A percentile compares a stretch with the other conserved stretches of the same genome.
phyloP scores from a whole-genome alignment of 345 rosid genomes.

The Firmiana major region DNA sequence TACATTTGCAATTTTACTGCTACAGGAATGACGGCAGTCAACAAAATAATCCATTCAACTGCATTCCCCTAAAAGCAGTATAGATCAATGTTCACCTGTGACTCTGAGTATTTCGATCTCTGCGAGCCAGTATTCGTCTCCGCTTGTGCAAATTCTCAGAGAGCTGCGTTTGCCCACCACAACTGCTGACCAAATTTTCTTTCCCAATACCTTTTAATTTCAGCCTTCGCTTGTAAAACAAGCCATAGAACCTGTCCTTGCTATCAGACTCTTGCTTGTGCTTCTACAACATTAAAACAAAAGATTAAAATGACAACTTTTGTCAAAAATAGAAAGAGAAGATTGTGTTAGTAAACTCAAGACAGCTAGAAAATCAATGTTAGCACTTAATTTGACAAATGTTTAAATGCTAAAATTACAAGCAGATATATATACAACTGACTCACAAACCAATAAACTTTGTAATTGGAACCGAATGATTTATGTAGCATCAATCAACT shows the following conservation, averaged over 20 bases:
- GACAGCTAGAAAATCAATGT: background rate
- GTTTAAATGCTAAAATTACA: background rate
- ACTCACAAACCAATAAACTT: background rate
- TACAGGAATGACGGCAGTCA: background rate
- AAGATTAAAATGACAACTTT: background rate
- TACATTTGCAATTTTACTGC: background rate
- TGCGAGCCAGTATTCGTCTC: background rate
- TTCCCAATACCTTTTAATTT: background rate
- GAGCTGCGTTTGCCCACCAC: background rate
- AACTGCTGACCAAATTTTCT: slow-evolving; percentile 8
- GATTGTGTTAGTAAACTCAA: background rate
- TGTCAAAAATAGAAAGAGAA: too few relatives aligned
- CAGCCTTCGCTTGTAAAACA: background rate
- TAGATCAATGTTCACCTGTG: slow-evolving; percentile 1
- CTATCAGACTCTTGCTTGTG: background rate
- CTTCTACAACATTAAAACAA: background rate
- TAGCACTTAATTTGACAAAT: background rate
- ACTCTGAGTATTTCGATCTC: background rate
- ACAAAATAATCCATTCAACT: background rate
- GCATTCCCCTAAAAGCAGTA: background rate
- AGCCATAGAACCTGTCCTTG: slow-evolving; percentile 9
- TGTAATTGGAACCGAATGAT: background rate
- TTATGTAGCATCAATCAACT: background rate
- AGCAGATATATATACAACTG: background rate
- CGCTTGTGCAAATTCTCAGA: slow-evolving; percentile 3